Conservation (phyloP, 768 basidiomycete genomes). For the Pisolithus microcarpus region DNA sequence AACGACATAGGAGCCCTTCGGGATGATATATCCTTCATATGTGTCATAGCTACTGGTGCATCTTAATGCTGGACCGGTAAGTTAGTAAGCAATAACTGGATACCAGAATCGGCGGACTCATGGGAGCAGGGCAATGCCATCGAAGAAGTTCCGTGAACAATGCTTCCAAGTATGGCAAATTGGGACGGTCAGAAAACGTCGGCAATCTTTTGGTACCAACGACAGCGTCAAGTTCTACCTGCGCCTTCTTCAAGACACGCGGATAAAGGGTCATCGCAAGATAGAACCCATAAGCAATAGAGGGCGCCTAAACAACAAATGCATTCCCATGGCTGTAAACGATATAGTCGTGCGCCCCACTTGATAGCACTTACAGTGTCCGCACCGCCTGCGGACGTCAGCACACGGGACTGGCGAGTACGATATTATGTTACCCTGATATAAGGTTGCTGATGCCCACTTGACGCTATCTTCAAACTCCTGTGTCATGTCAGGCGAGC, state of each 20-base stretch:
- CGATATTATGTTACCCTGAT: constrained; percentile 5
- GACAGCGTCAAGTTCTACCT: constrained; percentile 20
- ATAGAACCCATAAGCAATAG: constrained; percentile 9
- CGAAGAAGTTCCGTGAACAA: constrained; percentile 18
- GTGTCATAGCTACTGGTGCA: constrained; percentile 6
- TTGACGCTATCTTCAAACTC: constrained; percentile 13
- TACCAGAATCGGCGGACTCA: constrained; percentile 1
- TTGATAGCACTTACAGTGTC: constrained; percentile 17
- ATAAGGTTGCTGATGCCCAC: constrained; percentile 10
- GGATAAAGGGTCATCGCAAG: constrained; percentile 27
- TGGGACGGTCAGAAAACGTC: constrained; percentile 16
- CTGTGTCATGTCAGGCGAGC: constrained; percentile 3
- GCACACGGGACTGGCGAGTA: neutral
- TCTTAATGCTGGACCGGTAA: constrained; percentile 2
- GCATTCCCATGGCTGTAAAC: neutral
- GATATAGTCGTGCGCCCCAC: neutral
- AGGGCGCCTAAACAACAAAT: constrained; percentile 15
- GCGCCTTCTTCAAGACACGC: constrained; percentile 18
- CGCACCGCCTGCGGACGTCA: constrained; percentile 11
- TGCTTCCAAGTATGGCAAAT: constrained; percentile 24
- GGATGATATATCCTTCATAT: constrained; percentile 18
- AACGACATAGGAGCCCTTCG: constrained; percentile 10
- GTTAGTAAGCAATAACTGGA: neutral
- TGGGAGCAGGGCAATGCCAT: constrained; percentile 14
- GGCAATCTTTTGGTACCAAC: constrained; percentile 19